These are phyloP conservation scores for Furcasterigmium furcatum DNA, from an alignment of 2,329 filamentous ascomycete species.

Conservation along the genomic window DNA sequence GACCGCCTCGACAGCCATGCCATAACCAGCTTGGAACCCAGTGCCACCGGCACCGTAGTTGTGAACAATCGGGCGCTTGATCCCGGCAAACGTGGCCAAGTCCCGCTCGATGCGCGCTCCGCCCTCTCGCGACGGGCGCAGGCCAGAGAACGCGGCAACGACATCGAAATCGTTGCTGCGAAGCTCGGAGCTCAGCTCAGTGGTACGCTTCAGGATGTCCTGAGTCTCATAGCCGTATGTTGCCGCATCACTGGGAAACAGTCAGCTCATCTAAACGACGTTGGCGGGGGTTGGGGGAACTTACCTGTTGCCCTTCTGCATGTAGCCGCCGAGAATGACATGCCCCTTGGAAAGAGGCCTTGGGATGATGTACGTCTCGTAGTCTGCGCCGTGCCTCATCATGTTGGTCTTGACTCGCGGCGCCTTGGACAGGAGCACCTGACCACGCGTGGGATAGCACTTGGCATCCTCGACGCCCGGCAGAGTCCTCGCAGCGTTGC, in stretches of 20 bases:
- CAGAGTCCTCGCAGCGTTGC: conserved; percentile 27
- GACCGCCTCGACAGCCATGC: not conserved
- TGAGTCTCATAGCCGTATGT: conserved; percentile 24
- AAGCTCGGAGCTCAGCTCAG: conserved; percentile 23
- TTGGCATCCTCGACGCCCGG: conserved; percentile 30
- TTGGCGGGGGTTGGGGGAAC: conserved; percentile 5
- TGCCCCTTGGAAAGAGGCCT: conserved; percentile 30
- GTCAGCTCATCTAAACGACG: too few relatives aligned
- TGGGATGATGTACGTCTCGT: conserved; percentile 37
- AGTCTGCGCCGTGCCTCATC: conserved; percentile 34
- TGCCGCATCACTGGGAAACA: too few relatives aligned
- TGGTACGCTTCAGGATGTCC: conserved; percentile 32
- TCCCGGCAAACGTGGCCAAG: conserved; percentile 5
- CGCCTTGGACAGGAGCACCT: conserved; percentile 30
- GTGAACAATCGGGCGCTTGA: conserved; percentile 26
- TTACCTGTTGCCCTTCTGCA: conserved; percentile 29
- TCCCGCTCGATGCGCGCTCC: conserved; percentile 14
- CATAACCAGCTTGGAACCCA: conserved; percentile 35
- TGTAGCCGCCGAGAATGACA: conserved; percentile 34
- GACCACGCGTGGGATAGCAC: conserved; percentile 36
- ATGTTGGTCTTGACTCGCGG: conserved; percentile 27
- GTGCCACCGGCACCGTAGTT: conserved; percentile 43
- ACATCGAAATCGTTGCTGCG: conserved; percentile 18
- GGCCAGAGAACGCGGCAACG: conserved; percentile 25
- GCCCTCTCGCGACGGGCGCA: conserved; percentile 33